These are phyloP conservation scores for Carex scoparia DNA, from an alignment of 176 grass and related monocot genomes.

Conservation along the genomic window DNA sequence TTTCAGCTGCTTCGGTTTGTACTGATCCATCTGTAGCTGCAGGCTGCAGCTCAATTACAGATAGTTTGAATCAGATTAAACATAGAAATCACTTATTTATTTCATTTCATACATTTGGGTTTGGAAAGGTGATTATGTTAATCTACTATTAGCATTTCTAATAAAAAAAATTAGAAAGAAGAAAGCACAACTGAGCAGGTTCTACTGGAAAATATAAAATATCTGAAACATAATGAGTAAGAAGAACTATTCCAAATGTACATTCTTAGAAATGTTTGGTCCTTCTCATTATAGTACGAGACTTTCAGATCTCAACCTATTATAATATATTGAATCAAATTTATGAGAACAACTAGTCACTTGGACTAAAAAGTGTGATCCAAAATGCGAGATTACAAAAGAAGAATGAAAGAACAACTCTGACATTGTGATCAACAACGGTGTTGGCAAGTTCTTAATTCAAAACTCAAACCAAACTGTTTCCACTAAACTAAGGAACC, in stretches of 20 bases:
- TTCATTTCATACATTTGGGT: background rate
- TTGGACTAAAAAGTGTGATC: background rate
- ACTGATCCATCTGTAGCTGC: constrained; percentile 5
- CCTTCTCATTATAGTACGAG: background rate
- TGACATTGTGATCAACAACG: background rate
- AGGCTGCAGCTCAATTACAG: background rate
- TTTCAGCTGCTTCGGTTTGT: background rate
- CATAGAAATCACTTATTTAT: background rate
- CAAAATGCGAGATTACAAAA: background rate
- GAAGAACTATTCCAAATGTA: background rate
- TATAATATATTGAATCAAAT: background rate
- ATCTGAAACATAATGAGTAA: background rate
- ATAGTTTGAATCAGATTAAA: background rate
- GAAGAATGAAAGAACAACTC: background rate
- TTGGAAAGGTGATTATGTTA: background rate
- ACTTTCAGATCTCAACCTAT: no score
- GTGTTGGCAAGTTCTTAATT: background rate
- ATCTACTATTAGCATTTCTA: background rate
- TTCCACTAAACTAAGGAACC: background rate
- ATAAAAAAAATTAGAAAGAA: background rate
- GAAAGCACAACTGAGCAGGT: background rate
- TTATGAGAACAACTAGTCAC: background rate
- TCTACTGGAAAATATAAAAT: background rate
- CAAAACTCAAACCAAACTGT: background rate
- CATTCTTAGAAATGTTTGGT: background rate